phyloP scores from a whole-genome alignment of 495 filamentous ascomycete species.

The Letharia lupina region DNA sequence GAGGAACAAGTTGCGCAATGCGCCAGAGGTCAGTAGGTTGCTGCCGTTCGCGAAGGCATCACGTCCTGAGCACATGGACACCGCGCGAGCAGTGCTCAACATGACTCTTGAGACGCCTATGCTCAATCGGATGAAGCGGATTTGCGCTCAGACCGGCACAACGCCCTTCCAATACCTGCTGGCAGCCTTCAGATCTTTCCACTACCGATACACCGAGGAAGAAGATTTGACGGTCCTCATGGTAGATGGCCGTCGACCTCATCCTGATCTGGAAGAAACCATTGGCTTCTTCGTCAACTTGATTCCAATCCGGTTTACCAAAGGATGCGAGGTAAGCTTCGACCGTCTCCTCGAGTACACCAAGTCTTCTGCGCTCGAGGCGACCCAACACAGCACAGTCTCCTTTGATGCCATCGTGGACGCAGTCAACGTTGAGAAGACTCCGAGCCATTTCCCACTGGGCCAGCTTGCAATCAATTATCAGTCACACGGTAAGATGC shows the following conservation, averaged over 20 bases:
- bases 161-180: conserved; percentile 37
- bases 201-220: conserved; percentile 28
- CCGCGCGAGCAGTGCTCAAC: conserved; percentile 11
- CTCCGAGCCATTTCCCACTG: conserved; percentile 23
- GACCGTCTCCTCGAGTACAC: conserved; percentile 28
- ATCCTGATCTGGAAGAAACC: conserved; percentile 23
- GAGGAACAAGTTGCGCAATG: conserved; percentile 23
- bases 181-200: conserved; percentile 29
- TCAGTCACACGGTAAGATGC: conserved; percentile 26
- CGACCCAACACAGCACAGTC: conserved; percentile 22
- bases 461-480: conserved; percentile 32
- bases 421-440: conserved; percentile 19
- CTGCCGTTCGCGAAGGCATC: conserved; percentile 19
- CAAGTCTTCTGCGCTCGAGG: conserved; percentile 17
- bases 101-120: conserved; percentile 14
- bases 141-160: conserved; percentile 22
- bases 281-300: conserved; percentile 41
- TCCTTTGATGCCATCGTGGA: conserved; percentile 30
- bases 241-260: conserved; percentile 34
- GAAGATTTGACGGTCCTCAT: conserved; percentile 31
- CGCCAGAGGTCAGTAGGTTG: conserved; percentile 16
- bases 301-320: conserved; percentile 33
- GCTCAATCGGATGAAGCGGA: conserved; percentile 25
- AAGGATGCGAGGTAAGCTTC: conserved; percentile 30
- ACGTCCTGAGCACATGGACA: conserved; percentile 16